These are phyloP conservation scores for Rhizopus stolonifer DNA, from an alignment of 371 early-diverging fungal species.

Conservation along the genomic window DNA sequence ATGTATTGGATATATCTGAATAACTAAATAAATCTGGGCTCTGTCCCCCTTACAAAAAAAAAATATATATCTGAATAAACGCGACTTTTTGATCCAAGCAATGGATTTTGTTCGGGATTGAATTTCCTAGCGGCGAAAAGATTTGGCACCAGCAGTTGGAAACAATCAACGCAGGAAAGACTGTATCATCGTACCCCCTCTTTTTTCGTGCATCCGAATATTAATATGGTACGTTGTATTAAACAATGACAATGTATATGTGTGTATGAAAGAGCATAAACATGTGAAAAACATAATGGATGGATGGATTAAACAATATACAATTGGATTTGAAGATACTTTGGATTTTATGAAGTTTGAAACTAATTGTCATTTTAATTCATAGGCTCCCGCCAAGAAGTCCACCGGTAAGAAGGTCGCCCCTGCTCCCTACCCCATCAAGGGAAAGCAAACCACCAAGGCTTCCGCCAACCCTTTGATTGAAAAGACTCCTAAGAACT, in stretches of 20 bases:
- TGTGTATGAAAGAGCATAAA: constrained; percentile 2
- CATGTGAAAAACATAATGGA: constrained; percentile 14
- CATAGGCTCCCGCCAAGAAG: constrained; percentile 56
- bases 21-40: too few species aligned
- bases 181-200: not conserved
- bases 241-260: not conserved
- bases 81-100: too few species aligned
- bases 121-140: too few species aligned
- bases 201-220: constrained; percentile 27
- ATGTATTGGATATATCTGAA: too few species aligned
- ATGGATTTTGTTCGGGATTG: too few species aligned
- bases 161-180: too few species aligned
- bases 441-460: constrained; percentile 70
- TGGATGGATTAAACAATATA: constrained; percentile 2
- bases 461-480: constrained; percentile 82
- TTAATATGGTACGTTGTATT: constrained; percentile 13
- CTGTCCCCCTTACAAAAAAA: too few species aligned
- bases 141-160: too few species aligned
- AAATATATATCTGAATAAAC: too few species aligned
- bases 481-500: constrained; percentile 90
- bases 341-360: not conserved
- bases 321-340: not conserved
- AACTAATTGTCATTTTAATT: not conserved
- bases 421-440: constrained; percentile 79
- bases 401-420: constrained; percentile 88